Conservation (phyloP, 179 eudicot genomes). For the Camellia oleifera region DNA sequence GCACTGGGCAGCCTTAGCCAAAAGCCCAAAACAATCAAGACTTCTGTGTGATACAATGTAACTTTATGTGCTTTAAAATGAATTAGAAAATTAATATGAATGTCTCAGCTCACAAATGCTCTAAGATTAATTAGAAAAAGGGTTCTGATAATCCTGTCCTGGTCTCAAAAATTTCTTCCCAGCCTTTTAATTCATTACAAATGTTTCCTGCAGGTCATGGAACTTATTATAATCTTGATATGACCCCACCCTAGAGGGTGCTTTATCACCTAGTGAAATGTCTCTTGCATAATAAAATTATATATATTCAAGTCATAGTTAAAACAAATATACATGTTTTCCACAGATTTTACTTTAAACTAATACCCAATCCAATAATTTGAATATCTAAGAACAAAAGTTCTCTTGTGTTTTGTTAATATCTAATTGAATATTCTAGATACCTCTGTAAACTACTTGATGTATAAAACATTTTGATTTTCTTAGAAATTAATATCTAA, state of each 20-base stretch:
- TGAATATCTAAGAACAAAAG: background rate
- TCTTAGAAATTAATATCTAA: background rate
- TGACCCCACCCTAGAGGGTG: background rate
- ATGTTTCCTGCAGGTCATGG: background rate
- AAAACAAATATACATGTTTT: background rate
- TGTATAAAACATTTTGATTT: background rate
- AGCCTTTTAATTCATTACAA: background rate
- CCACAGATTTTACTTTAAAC: background rate
- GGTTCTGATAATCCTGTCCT: background rate
- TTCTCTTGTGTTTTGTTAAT: background rate
- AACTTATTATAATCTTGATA: slow-evolving; percentile 1
- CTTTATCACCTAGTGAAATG: background rate
- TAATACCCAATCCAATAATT: background rate
- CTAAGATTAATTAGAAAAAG: background rate
- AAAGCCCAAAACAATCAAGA: background rate
- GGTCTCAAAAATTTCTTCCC: too few species aligned
- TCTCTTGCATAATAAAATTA: background rate
- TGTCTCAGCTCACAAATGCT: background rate
- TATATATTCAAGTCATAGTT: background rate
- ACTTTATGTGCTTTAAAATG: background rate
- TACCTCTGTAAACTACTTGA: background rate
- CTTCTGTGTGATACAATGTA: background rate
- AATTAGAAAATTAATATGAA: background rate
- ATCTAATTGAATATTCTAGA: background rate
- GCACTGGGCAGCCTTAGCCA: background rate